These are phyloP conservation scores for Phytophthora podocarpi DNA, from an alignment of 352 stramenopile genomes.

Conservation along the genomic window DNA sequence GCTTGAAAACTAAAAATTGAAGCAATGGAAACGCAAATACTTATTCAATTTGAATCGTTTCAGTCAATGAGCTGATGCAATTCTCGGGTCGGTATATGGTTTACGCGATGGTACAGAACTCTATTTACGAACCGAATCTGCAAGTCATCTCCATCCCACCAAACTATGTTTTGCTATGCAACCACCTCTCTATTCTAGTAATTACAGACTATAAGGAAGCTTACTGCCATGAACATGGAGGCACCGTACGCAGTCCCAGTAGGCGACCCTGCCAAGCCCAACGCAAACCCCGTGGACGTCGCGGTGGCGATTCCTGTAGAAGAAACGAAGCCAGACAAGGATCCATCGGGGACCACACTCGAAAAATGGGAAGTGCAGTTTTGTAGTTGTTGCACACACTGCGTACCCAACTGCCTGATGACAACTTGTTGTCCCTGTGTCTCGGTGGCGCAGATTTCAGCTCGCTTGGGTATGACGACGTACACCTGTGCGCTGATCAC, in stretches of 20 bases:
- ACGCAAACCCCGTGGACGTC: background rate
- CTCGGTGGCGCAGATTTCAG: constrained; percentile 47
- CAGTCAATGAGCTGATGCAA: too few relatives aligned
- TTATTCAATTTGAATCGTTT: too few relatives aligned
- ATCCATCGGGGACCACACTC: constrained; percentile 3
- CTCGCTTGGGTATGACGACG: constrained; percentile 35
- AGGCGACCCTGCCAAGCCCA: constrained; percentile 2
- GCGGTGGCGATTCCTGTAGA: constrained; percentile 3
- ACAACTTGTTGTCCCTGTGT: constrained; percentile 50
- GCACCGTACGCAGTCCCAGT: constrained; percentile 10
- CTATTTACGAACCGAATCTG: too few relatives aligned
- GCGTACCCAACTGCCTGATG: constrained; percentile 53
- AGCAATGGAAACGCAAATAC: too few relatives aligned
- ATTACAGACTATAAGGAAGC: too few relatives aligned
- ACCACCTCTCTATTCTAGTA: too few relatives aligned
- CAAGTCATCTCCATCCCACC: too few relatives aligned
- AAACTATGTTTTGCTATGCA: too few relatives aligned
- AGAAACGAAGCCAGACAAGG: background rate
- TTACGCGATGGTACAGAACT: too few relatives aligned
- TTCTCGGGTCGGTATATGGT: too few relatives aligned
- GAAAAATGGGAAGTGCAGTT: constrained; percentile 39
- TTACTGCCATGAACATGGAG: too few relatives aligned
- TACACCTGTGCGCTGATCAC: constrained; percentile 23
- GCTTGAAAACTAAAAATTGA: too few relatives aligned
- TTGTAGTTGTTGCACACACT: constrained; percentile 46